Base-by-base conservation (phyloP, 805 yeast species). In the Metschnikowia matae region DNA sequence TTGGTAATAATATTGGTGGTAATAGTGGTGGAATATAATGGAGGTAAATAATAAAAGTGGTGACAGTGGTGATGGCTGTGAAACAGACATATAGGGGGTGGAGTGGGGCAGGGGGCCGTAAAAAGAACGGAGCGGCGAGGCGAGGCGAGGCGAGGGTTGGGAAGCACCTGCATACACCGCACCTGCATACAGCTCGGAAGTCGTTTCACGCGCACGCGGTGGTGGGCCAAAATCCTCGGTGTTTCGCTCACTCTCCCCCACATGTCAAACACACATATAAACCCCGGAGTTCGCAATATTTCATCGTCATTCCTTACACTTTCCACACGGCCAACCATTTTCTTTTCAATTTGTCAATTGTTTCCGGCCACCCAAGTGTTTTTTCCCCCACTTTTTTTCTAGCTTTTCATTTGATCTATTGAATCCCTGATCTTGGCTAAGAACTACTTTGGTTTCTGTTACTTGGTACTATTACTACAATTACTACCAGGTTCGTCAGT, bases 211-310 rank as follows among this genome's bases (percentile, higher is more conserved):
- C 43, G 26, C 26, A 3, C 20, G 3, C 20, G 20, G 20, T 18
- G 20, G 29, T 14, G 45, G 23, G 37, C 26, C 32, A 21, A 41
- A 31, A 26, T 11, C 46, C 46, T 44, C 46, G 46, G 46, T 44
- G 21, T 35, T 18, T 17, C 37, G 46, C 40, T 20, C 39, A 7
- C 20, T 11, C 11, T 29, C 21, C 46, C 46, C 46, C 46, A 34
- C 46, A 44, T 11, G 29, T 35, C 23, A n/a, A 20, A 10, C 21
- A 23, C 33, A n/a, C n/a, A 35, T 44, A 20, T 44, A 44, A 44
- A 35, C 40, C 46, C 46, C 46, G 21, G 46, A 35, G 18, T 23
- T 26, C 46, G 42, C 48, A 40, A 21, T 7, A 5, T 40, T 40
- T 29, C 34, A n/a, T 6, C 35, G 10, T 20, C 48, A 13, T 23